Evolutionary conservation across 306 rosid genomes (phyloP), one percentile per base, ranked within the genome.

Genomic region (Astragalus glycyphyllos): DNA sequence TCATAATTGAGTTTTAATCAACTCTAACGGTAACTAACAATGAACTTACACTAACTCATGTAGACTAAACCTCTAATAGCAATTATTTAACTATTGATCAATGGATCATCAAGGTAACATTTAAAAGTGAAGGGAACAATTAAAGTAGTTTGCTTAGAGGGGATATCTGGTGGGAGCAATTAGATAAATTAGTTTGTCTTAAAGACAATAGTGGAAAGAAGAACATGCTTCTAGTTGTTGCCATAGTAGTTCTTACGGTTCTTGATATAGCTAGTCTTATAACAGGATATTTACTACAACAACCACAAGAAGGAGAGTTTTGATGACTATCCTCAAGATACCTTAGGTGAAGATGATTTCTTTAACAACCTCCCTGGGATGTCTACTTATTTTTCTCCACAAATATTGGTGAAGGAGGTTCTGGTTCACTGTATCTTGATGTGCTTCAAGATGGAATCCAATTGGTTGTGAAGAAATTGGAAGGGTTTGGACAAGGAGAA

Each of bases 401-500:
- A 29, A 93, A 87, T 76, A 92, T 93, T 49, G 98, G 98, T 0
- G 96, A 87, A 78, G 96, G 96, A 32, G 98, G 98, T 4, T 93
- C 90, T 34, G 97, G 98, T 41, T 88, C 97, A 2, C 96, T 93
- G 79, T 88, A 93, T 69, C 78, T 84, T 45, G 97, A 97, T n/a
- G 79, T 37, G 65, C 94, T 90, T 49, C 80, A 81, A 6, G 92
- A 93, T 77, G 96, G 96, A 4, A 85, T 86, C 1, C 84, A 81
- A 11, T 49, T 93, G 35, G 98, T 97, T 14, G 96, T 93, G 88
- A 93, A 93, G 74, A 88, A 93, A 79, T 80, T 90, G 83, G 98
- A 90, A 86, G 85, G 94, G 8, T 65, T 85, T 57, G 97, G 97
- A 51, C 98, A 92, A 69, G 98, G 98, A 11, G 79, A 88, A 75